Conservation (phyloP, 768 basidiomycete species). For the Dentipellis fragilis region DNA sequence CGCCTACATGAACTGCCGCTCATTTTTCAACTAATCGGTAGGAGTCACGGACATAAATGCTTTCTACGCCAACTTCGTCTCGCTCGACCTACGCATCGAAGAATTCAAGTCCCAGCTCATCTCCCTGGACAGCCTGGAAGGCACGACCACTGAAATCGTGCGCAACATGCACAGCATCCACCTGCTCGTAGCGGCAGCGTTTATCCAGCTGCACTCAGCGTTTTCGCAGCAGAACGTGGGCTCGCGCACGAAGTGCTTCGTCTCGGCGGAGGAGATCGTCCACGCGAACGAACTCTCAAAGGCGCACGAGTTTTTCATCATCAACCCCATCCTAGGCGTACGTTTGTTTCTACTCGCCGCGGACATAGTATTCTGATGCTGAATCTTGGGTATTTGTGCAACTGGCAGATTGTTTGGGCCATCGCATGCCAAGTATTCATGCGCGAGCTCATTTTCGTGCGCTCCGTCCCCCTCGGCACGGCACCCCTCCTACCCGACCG, state of each 20-base stretch:
- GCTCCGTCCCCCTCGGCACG: constrained; percentile 5
- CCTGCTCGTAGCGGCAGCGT: constrained; percentile 19
- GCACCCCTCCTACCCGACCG: constrained; percentile 1
- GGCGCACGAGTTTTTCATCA: constrained; percentile 1
- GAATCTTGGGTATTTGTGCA: no score
- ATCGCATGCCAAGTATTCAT: constrained; percentile 11
- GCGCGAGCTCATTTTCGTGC: constrained; percentile 9
- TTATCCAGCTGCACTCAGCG: constrained; percentile 21
- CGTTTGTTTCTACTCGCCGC: not conserved
- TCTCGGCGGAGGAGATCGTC: constrained; percentile 9
- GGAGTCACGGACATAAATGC: constrained; percentile 8
- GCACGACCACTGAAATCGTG: constrained; percentile 1
- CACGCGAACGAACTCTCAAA: constrained; percentile 1
- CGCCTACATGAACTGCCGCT: not conserved
- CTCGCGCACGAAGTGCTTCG: constrained; percentile 12
- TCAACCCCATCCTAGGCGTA: constrained; percentile 6
- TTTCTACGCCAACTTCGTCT: constrained; percentile 16
- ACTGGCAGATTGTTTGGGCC: constrained; percentile 7
- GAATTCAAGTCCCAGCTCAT: constrained; percentile 17
- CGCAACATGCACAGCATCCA: constrained; percentile 17
- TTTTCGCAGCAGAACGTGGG: constrained; percentile 11
- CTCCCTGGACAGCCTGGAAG: constrained; percentile 9
- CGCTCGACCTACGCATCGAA: constrained; percentile 21
- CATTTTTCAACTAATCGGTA: not conserved
- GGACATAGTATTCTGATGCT: not conserved